Percentiles rank a stretch among this genome's conserved stretches.
These are phyloP conservation scores for Saxispiralis lemnorum DNA, from an alignment of 495 filamentous ascomycete genomes.

Conservation along the genomic window DNA sequence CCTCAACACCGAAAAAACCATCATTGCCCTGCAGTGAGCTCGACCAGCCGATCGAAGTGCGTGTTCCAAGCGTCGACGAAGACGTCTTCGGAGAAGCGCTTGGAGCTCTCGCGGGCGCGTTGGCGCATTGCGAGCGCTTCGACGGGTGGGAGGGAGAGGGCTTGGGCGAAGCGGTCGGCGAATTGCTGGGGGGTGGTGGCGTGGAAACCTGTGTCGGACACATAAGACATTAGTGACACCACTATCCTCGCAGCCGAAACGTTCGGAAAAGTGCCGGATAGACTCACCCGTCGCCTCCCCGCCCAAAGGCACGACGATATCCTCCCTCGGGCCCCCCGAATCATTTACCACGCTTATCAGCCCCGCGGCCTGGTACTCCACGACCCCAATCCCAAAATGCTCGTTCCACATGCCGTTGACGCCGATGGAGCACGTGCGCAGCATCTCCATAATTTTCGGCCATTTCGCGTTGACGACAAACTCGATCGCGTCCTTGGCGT, in stretches of 20 bases:
- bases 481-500: slow-evolving; percentile 66
- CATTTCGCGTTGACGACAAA: slow-evolving; percentile 82
- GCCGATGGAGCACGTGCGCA: slow-evolving; percentile 56
- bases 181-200: slow-evolving; percentile 61
- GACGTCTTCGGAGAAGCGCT: slow-evolving; percentile 71
- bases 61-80: slow-evolving; percentile 60
- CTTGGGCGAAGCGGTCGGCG: slow-evolving; percentile 58
- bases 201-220: slow-evolving; percentile 77
- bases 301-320: slow-evolving; percentile 71
- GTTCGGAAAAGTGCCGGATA: neutral
- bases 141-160: slow-evolving; percentile 44
- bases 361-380: slow-evolving; percentile 93
- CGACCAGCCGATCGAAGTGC: slow-evolving; percentile 54
- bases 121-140: slow-evolving; percentile 54
- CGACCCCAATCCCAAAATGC: slow-evolving; percentile 95
- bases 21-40: slow-evolving; percentile 16
- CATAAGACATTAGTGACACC: no score
- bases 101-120: slow-evolving; percentile 56
- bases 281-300: slow-evolving; percentile 49
- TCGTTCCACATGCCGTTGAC: slow-evolving; percentile 99
- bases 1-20: no score
- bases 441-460: slow-evolving; percentile 64
- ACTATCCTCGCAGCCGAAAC: no score
- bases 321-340: slow-evolving; percentile 75
- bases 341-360: slow-evolving; percentile 82